Evolutionary conservation across 75 land plant species (phyloP), one percentile per base, ranked within the genome.

Genomic region (Isoetes taiwanensis): DNA sequence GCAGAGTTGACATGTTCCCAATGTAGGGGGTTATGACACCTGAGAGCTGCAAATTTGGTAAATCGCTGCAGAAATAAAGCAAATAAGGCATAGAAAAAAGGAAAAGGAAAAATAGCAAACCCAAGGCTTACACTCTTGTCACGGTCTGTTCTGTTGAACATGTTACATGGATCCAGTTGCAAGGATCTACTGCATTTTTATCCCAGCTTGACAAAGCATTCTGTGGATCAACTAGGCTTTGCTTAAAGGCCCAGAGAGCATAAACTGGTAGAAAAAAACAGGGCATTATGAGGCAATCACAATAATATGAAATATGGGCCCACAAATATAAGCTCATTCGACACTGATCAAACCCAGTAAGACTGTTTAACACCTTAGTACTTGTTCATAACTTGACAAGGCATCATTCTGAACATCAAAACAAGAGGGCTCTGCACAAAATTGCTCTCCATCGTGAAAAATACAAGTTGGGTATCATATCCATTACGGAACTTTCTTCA

Each of bases 161-260:
- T 33, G 80, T 68, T 30, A 90, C 75, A 65, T 72, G 73, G 35
- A 73, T 68, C 86, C 90, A 90, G 61, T 76, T 82, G 68, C 96
- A 90, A 4, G 91, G 97, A 68, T 86, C 91, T 57, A 85, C 79
- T 55, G 86, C 43, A 48, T 68, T 64, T n/a, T 39, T 61, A 67
- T 90, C 97, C 97, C 97, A 90, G 41, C 84, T 78, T 12, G 63
- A 72, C 34, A 90, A 70, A 17, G 78, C 76, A 29, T 79, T 74
- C 64, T 87, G 64, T 40, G 97, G 86, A 64, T 85, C 97, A 24
- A n/a, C 28, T 17, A 90, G 64, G 19, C 35, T 56, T 48, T 43
- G 42, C 58, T 78, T 90, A 26, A 90, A 75, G 8, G 52, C 65
- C 67, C 76, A 82, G 54, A 90, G 62, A 58, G 97, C 81, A 63